These are phyloP conservation scores for Paramecium primaurelia DNA, from an alignment of 73 alveolate genomes.

Conservation along the genomic window DNA sequence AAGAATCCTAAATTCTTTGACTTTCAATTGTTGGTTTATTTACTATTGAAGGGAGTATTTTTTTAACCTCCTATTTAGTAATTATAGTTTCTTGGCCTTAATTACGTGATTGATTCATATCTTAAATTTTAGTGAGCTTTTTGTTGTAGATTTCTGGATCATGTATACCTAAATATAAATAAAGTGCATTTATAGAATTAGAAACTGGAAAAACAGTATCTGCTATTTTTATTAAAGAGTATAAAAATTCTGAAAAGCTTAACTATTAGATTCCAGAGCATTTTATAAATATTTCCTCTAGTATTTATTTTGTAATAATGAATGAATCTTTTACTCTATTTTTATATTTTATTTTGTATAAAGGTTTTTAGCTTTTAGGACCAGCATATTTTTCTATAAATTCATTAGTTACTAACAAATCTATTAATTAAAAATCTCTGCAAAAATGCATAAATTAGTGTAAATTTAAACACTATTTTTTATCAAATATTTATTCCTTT, in stretches of 20 bases:
- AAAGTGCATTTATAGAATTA: neutral
- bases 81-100: neutral
- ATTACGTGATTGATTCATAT: neutral
- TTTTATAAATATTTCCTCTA: neutral
- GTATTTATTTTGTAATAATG: neutral
- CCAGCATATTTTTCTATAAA: neutral
- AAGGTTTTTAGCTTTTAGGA: neutral
- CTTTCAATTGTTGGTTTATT: neutral
- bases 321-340: neutral
- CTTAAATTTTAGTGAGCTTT: neutral
- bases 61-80: neutral
- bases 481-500: neutral
- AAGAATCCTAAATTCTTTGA: neutral
- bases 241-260: neutral
- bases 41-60: neutral
- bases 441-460: neutral
- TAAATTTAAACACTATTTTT: neutral
- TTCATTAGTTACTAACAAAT: neutral
- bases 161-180: neutral
- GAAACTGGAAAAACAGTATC: conserved; percentile 21
- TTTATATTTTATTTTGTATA: neutral
- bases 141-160: conserved; percentile 1
- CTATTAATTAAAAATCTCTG: conserved; percentile 31
- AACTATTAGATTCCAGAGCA: neutral
- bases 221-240: neutral